Evolutionary conservation across 2,329 filamentous ascomycete species (phyloP), one percentile per base, ranked within the genome.

Genomic region (Stagonosporopsis cucurbitacearum): DNA sequence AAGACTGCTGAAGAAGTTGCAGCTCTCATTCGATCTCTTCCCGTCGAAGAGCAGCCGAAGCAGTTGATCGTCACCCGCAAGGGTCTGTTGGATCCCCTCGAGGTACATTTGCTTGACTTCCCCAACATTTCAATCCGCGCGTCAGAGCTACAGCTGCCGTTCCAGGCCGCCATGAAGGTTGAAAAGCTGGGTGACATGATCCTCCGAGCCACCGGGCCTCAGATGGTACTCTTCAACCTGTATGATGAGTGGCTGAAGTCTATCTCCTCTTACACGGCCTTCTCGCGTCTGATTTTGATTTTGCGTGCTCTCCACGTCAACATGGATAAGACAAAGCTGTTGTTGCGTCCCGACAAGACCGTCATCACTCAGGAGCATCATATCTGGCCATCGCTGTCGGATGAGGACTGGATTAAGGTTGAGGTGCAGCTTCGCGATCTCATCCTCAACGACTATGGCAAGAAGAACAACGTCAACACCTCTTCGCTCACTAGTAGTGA

Each of bases 131-230:
- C 95, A 2, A 99, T 99, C 67, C 90, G 95, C 66, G 95, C 95
- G 11, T 99, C 95, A 0, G 95, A 99, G 77, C 80, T 99, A 66
- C 95, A 99, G 76, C 82, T 99, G 62, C 95, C 95, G 1, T 99
- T 99, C 90, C 96, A 99, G 78, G 95, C 95, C 51, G 96, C 96
- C 0, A 99, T 99, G 94, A 99, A 99, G 83, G 93, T 99, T 2
- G 95, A 99, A 79, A 99, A 99, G 78, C 85, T 99, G 41, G 96
- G 94, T 64, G 96, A 99, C 79, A 97, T 99, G 94, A 99, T 99
- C 69, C 81, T 99, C 41, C 89, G 93, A 66, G 96, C 95, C 2
- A 99, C 95, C 0, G 95, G 98, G 75, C 95, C 95, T n/a, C 95
- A 99, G 79, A 99, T 99, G 95, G 95, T 99, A 49, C 84, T 99